Evolutionary conservation across 139 green algal genomes (phyloP).

Genomic region (Eudorina sp.): DNA sequence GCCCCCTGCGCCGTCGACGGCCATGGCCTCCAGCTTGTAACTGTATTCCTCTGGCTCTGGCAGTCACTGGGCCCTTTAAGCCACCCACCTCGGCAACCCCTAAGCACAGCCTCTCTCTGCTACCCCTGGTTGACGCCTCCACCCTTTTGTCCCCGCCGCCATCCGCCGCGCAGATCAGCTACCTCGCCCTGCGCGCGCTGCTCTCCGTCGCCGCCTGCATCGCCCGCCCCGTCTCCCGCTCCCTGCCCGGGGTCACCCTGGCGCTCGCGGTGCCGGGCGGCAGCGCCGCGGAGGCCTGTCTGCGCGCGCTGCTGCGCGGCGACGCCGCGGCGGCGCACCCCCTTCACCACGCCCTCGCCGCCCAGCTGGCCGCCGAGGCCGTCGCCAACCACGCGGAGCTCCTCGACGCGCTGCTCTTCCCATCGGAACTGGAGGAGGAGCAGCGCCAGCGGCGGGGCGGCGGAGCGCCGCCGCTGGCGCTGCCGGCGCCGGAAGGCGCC

Average conservation of each 20-base stretch:
- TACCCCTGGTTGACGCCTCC: no score
- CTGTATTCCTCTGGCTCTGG: no score
- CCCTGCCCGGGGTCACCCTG: constrained; percentile 23
- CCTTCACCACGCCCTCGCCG: constrained; percentile 54
- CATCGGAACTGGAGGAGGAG: constrained; percentile 56
- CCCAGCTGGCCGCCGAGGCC: constrained; percentile 60
- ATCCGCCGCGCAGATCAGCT: constrained; percentile 24
- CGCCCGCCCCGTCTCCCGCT: constrained; percentile 37
- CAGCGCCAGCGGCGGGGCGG: neutral
- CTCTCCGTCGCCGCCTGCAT: constrained; percentile 42
- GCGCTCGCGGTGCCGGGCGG: constrained; percentile 30
- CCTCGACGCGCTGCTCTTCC: constrained; percentile 72
- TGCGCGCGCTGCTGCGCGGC: constrained; percentile 33
- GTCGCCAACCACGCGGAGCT: constrained; percentile 60
- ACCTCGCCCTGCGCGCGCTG: constrained; percentile 50
- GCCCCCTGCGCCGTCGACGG: no score
- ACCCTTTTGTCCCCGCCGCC: no score
- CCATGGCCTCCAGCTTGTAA: no score
- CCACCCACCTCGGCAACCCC: no score
- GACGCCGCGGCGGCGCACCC: neutral
- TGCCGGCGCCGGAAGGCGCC: neutral
- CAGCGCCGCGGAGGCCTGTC: constrained; percentile 32
- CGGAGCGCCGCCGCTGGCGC: neutral
- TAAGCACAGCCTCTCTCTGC: no score
- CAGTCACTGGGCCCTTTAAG: no score